Conservation (phyloP, 208 protist species). For the Vickermania ingenoplastis region DNA sequence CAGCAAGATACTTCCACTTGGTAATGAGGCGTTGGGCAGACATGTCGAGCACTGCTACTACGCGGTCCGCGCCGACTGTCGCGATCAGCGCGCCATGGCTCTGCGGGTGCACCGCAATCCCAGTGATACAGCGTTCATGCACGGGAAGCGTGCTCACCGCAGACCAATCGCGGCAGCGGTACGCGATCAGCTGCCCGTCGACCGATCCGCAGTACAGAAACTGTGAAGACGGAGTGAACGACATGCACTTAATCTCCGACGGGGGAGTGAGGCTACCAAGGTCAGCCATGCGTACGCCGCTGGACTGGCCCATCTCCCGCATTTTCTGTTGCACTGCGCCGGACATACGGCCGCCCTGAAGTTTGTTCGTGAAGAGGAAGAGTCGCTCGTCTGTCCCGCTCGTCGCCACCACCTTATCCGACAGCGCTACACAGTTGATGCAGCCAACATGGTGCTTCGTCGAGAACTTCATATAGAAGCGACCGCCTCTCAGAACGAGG, state of each 20-base stretch:
- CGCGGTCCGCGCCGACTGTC: slow-evolving; percentile 44
- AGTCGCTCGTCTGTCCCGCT: slow-evolving; percentile 65
- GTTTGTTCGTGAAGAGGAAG: slow-evolving; percentile 74
- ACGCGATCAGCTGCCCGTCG: slow-evolving; percentile 49
- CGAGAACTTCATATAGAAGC: slow-evolving; percentile 65
- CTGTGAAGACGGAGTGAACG: slow-evolving; percentile 30
- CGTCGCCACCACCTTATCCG: slow-evolving; percentile 42
- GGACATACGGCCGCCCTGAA: slow-evolving; percentile 15
- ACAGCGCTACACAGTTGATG: slow-evolving; percentile 29
- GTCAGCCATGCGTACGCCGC: slow-evolving; percentile 40
- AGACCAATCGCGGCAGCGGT: slow-evolving; percentile 63
- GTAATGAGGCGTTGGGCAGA: slow-evolving; percentile 38
- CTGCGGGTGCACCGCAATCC: slow-evolving; percentile 40
- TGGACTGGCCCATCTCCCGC: slow-evolving; percentile 22
- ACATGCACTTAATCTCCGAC: slow-evolving; percentile 29
- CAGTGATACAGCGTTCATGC: slow-evolving; percentile 37
- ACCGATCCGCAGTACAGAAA: slow-evolving; percentile 46
- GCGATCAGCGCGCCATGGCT: slow-evolving; percentile 39
- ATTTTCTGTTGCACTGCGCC: slow-evolving; percentile 16
- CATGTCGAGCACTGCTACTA: slow-evolving; percentile 56
- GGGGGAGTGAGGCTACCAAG: slow-evolving; percentile 54
- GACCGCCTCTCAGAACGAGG: slow-evolving; percentile 28
- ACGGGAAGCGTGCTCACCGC: slow-evolving; percentile 24
- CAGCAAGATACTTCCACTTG: slow-evolving; percentile 55
- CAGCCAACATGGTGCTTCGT: slow-evolving; percentile 61